Evolutionary conservation across 2,329 filamentous ascomycete genomes (phyloP).

Genomic region (Colletotrichum sp.): DNA sequence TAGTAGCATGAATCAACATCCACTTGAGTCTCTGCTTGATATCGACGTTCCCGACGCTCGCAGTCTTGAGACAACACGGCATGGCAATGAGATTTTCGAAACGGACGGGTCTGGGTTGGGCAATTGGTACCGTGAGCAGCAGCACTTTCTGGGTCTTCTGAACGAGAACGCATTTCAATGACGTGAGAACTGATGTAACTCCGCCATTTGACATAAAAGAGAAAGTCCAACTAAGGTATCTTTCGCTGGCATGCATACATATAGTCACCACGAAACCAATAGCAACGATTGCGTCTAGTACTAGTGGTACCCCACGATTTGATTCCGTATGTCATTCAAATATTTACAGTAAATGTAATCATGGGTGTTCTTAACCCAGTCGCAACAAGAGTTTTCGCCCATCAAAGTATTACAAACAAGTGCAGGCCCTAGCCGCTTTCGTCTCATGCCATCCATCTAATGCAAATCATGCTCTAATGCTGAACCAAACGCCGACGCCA

Average conservation of each 20-base stretch:
- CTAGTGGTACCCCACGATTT: neutral
- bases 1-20: neutral
- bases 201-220: neutral
- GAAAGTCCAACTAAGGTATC: neutral
- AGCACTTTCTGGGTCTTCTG: constrained; percentile 27
- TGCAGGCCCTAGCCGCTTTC: neutral
- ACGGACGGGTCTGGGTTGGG: constrained; percentile 7
- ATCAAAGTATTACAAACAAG: neutral
- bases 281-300: fast-evolving
- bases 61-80: neutral
- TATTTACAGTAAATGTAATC: neutral
- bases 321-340: neutral
- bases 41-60: neutral
- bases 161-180: neutral
- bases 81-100: neutral
- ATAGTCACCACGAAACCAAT: neutral
- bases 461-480: neutral
- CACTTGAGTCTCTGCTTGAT: neutral
- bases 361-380: neutral
- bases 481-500: neutral
- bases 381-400: neutral
- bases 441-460: neutral
- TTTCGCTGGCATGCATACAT: neutral
- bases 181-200: neutral
- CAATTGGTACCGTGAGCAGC: constrained; percentile 30